Evolutionary conservation across 2,329 filamentous ascomycete genomes (phyloP), one percentile per base, ranked within the genome.

Genomic region (Rhynchosporium secalis): DNA sequence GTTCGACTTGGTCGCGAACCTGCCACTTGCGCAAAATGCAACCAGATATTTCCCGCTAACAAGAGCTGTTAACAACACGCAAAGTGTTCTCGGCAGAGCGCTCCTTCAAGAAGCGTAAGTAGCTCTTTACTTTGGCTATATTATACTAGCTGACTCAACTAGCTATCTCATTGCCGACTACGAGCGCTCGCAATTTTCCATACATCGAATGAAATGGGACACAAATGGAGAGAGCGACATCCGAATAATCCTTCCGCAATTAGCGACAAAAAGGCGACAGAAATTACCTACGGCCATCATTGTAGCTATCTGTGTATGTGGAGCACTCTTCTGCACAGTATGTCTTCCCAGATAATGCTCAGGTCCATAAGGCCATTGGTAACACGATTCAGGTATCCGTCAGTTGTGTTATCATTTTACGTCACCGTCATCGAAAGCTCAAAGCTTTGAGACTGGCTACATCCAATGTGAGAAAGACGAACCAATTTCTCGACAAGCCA

Each of bases 101-200:
- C 78, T 78, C 62, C 66, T 78, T 15, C 77, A 78, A 67, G 76
- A 78, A 68, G 73, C 75, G 49, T 71, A 61, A 58, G 66, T 29
- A 2, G 36, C 13, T 12, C 2, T 13, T 51, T 58, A 29, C 9
- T 29, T 2, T n/a, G 36, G 28, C 31, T n/a, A 46, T 28, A 9
- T 13, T 43, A 28, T 9, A 12, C 12, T 3, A 41, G 36, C 58
- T 62, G 38, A 63, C 12, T 29, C 36, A 36, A 4, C 41, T 26
- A 69, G 67, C 8, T 71, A 72, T 49, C 52, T 72, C 4, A 69
- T 71, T 9, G 75, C 73, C 41, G 76, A 79, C 66, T 78, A 78
- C 60, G 76, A 78, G 65, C 75, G 75, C 26, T 70, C 68, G 0
- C 68, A 69, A 3, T 79, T 79, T 60, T 78, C 78, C 47, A 72